A percentile compares a stretch with the other conserved stretches of the same genome.
These are phyloP conservation scores for Camptophora hylomeconis DNA, from an alignment of 2,329 filamentous ascomycete species.

Conservation along the genomic window DNA sequence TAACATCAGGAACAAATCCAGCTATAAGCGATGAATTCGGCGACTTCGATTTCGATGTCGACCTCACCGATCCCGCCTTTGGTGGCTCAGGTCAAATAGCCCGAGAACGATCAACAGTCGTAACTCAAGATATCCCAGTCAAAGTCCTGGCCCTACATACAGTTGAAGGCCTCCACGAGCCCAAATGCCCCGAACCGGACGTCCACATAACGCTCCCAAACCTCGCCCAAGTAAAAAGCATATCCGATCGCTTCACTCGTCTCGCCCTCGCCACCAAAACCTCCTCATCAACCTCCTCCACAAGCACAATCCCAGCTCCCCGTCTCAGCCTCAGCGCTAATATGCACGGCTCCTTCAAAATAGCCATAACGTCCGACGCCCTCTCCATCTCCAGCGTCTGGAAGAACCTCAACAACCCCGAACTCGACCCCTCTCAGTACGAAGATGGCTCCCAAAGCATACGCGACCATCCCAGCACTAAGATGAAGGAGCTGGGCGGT, in stretches of 20 bases:
- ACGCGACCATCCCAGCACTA: constrained; percentile 68
- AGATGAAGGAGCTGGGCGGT: constrained; percentile 49
- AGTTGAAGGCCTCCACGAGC: constrained; percentile 90
- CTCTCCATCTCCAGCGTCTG: constrained; percentile 77
- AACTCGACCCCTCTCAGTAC: constrained; percentile 67
- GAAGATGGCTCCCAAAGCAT: constrained; percentile 51
- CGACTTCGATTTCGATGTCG: constrained; percentile 19
- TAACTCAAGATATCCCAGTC: constrained; percentile 94
- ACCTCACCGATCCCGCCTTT: constrained; percentile 34
- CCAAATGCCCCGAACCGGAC: constrained; percentile 77
- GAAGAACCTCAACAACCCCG: constrained; percentile 74
- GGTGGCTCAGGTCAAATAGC: constrained; percentile 33
- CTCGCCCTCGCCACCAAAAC: constrained; percentile 42
- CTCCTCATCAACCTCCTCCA: constrained; percentile 10
- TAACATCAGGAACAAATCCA: constrained; percentile 22
- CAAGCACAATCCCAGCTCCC: constrained; percentile 31
- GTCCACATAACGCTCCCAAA: constrained; percentile 86
- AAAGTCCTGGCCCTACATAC: constrained; percentile 70
- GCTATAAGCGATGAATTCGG: constrained; percentile 13
- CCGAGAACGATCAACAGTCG: constrained; percentile 73
- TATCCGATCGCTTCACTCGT: constrained; percentile 90
- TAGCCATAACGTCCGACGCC: constrained; percentile 71
- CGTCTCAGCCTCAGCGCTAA: constrained; percentile 83
- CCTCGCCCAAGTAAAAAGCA: constrained; percentile 76
- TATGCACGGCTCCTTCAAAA: constrained; percentile 76